Evolutionary conservation across 805 yeast species (phyloP).

Genomic region (Cyberlindnera mrakii): DNA sequence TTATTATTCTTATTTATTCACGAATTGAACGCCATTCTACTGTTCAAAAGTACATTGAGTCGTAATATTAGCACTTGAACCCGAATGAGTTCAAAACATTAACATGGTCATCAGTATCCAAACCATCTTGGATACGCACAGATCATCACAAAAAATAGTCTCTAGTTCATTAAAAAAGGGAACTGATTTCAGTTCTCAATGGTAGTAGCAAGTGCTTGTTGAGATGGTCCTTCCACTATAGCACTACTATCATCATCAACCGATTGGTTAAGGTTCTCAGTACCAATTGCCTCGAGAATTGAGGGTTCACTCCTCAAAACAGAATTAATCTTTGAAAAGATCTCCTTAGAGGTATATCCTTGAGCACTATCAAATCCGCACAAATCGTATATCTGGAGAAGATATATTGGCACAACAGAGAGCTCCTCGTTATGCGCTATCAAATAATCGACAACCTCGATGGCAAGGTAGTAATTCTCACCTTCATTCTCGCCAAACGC

Average conservation of each 20-base stretch:
- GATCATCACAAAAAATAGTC: neutral
- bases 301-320: conserved; percentile 24
- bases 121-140: neutral
- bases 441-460: conserved; percentile 81
- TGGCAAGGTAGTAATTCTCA: conserved; percentile 79
- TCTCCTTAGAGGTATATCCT: conserved; percentile 31
- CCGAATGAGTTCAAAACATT: neutral
- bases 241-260: conserved; percentile 8
- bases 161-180: neutral
- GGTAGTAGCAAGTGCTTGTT: conserved; percentile 8
- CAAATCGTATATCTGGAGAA: conserved; percentile 25
- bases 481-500: conserved; percentile 41
- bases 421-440: conserved; percentile 79
- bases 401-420: conserved; percentile 63
- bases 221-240: conserved; percentile 9
- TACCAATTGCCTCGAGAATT: conserved; percentile 11
- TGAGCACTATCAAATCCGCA: conserved; percentile 19
- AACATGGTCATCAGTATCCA: neutral
- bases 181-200: conserved; percentile 2
- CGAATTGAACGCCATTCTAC: too few species aligned
- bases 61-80: too few species aligned
- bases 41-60: too few species aligned
- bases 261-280: conserved; percentile 7
- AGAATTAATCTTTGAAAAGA: conserved; percentile 28
- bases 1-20: neutral